These are phyloP conservation scores for Passiflora organensis DNA, from an alignment of 345 rosid species.

Conservation along the genomic window DNA sequence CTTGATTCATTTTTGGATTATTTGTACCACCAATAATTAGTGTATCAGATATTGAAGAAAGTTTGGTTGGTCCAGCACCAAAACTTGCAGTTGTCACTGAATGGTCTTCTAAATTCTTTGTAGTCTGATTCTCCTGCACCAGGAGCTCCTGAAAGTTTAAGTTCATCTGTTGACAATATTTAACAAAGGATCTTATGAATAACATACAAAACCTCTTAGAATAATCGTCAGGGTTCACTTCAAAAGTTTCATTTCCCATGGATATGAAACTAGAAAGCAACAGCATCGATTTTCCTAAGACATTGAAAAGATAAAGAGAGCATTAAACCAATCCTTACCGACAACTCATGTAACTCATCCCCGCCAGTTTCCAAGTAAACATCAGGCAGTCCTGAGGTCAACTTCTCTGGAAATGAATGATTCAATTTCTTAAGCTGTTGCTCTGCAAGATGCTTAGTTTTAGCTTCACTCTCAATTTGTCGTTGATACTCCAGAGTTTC, in stretches of 20 bases:
- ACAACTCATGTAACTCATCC: constrained; percentile 24
- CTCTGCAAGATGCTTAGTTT: constrained; percentile 78
- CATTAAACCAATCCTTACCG: constrained; percentile 26
- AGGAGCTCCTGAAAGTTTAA: constrained; percentile 39
- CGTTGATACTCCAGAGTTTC: constrained; percentile 84
- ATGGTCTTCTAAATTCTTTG: constrained; percentile 31
- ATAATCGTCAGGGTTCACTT: background rate
- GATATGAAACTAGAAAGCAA: background rate
- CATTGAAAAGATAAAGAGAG: constrained; percentile 10
- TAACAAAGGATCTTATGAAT: background rate
- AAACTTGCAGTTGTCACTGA: constrained; percentile 24
- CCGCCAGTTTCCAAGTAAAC: too few species aligned
- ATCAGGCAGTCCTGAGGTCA: constrained; percentile 25
- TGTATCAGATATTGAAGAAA: constrained; percentile 24
- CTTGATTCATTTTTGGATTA: constrained; percentile 38
- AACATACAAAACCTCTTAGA: too few species aligned
- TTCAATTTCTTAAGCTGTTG: constrained; percentile 54
- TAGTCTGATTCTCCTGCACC: constrained; percentile 25
- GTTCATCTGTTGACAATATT: background rate
- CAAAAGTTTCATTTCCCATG: constrained; percentile 4
- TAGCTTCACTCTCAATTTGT: constrained; percentile 83
- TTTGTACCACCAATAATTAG: constrained; percentile 16
- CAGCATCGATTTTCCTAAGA: constrained; percentile 2
- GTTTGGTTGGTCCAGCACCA: constrained; percentile 19
- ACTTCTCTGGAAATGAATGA: constrained; percentile 31